Evolutionary conservation across 2,329 filamentous ascomycete genomes (phyloP), one percentile per base, ranked within the genome.

Genomic region (Dothidotthia symphoricarpi): DNA sequence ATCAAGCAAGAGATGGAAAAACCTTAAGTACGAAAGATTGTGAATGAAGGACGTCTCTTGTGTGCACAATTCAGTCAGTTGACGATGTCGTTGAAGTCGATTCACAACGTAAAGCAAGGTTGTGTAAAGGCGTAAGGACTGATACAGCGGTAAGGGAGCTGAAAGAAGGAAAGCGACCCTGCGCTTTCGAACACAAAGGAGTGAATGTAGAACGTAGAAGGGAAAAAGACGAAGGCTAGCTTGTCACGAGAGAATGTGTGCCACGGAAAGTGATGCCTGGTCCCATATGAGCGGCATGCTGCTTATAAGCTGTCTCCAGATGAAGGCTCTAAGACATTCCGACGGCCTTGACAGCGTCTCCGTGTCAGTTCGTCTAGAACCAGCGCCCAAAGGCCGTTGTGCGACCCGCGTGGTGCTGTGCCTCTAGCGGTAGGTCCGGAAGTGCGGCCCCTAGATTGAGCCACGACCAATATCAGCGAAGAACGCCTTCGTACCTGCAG

Each of bases 191-290:
- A 47, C 43, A 51, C 39, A 56, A 53, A 49, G 22, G 47, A 59
- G 39, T 55, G 51, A 59, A 55, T 44, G 33, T 25, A 12, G n/a
- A n/a, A 22, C 34, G 36, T 47, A 50, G 51, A 64, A 60, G 51
- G 59, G 56, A 57, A 45, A 41, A 53, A 28, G 49, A 56, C 47
- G 39, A 61, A 57, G 55, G 48, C 59, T 62, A 48, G 59, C 57
- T 57, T 58, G 55, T 58, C 50, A 51, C 41, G 44, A 49, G 51
- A 40, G 48, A 51, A 28, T 39, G 47, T 48, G 51, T 55, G 48
- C 51, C 50, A 53, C 52, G 35, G 47, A 42, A 40, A 53, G 53
- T 53, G 51, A 52, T 48, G 47, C 34, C 27, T 42, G 35, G 51
- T 49, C 45, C 49, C 43, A 28, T 45, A 44, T 29, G 42, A 43